Evolutionary conservation across 495 filamentous ascomycete species (phyloP).

Genomic region (Niebla homalea): DNA sequence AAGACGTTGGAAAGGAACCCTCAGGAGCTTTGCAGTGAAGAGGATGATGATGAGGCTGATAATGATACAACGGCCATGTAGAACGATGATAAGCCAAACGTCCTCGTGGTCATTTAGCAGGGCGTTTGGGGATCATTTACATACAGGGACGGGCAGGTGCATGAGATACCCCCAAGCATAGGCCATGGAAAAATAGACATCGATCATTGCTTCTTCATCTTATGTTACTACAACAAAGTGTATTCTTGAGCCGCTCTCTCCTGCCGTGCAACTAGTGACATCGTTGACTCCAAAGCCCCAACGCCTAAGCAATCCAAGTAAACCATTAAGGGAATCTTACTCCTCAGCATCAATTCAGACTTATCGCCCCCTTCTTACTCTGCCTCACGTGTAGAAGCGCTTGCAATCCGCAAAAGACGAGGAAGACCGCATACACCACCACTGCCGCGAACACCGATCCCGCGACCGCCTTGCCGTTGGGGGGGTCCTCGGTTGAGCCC

Average conservation of each 20-base stretch:
- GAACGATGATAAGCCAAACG: not conserved
- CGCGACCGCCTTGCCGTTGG: slow-evolving; percentile 63
- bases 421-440: slow-evolving; percentile 70
- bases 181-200: too few relatives aligned
- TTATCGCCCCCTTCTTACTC: slow-evolving; percentile 69
- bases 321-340: too few relatives aligned
- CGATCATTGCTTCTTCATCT: too few relatives aligned
- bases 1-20: slow-evolving; percentile 36
- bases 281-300: too few relatives aligned
- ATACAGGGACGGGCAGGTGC: too few relatives aligned
- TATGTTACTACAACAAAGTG: too few relatives aligned
- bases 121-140: not conserved
- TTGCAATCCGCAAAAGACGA: slow-evolving; percentile 81
- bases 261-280: too few relatives aligned
- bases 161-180: too few relatives aligned
- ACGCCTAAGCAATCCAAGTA: too few relatives aligned
- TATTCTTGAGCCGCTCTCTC: too few relatives aligned
- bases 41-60: slow-evolving; percentile 30
- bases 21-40: slow-evolving; percentile 5
- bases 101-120: not conserved
- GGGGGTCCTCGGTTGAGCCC: slow-evolving; percentile 58
- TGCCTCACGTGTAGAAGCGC: slow-evolving; percentile 66
- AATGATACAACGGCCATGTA: slow-evolving; percentile 14
- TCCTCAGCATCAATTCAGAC: slow-evolving; percentile 33
- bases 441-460: slow-evolving; percentile 75